phyloP scores from a whole-genome alignment of 192 early-diverging fungal genomes.

The Podila horticola region DNA sequence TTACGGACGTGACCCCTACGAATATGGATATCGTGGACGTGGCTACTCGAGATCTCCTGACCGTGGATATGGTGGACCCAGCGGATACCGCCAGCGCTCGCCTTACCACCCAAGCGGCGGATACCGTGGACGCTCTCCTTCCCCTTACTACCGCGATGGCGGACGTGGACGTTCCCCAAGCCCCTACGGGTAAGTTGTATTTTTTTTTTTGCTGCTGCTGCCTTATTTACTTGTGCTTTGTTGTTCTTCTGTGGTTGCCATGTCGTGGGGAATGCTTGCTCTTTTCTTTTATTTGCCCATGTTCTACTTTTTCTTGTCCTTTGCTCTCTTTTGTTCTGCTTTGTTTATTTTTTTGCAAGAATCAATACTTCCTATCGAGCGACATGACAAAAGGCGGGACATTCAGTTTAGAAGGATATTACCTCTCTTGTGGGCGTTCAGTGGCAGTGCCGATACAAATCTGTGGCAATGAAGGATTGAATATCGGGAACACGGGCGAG shows the following conservation, averaged over 20 bases:
- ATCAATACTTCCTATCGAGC: too few relatives aligned
- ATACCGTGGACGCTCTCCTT: constrained; percentile 22
- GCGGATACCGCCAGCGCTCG: constrained; percentile 39
- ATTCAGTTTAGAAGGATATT: too few relatives aligned
- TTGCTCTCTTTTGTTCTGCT: not conserved
- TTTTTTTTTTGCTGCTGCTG: not conserved
- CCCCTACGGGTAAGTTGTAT: constrained; percentile 50
- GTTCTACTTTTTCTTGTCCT: not conserved
- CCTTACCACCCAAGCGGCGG: constrained; percentile 45
- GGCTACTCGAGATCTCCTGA: constrained; percentile 57
- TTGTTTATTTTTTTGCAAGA: not conserved
- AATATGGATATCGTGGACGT: constrained; percentile 47
- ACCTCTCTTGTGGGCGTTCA: not conserved
- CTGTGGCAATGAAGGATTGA: not conserved
- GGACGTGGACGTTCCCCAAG: constrained; percentile 48
- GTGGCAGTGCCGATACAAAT: not conserved
- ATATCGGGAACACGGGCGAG: too few relatives aligned
- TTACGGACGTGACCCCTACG: constrained; percentile 49
- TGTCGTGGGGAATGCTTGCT: not conserved
- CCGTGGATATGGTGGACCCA: constrained; percentile 50
- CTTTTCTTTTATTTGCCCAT: not conserved
- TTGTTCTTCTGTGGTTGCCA: not conserved
- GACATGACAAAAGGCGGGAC: too few relatives aligned
- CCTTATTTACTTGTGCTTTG: not conserved
- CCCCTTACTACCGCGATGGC: constrained; percentile 21